Base-by-base conservation (phyloP, 2,329 filamentous ascomycete genomes). In the Claviceps lovelessii region DNA sequence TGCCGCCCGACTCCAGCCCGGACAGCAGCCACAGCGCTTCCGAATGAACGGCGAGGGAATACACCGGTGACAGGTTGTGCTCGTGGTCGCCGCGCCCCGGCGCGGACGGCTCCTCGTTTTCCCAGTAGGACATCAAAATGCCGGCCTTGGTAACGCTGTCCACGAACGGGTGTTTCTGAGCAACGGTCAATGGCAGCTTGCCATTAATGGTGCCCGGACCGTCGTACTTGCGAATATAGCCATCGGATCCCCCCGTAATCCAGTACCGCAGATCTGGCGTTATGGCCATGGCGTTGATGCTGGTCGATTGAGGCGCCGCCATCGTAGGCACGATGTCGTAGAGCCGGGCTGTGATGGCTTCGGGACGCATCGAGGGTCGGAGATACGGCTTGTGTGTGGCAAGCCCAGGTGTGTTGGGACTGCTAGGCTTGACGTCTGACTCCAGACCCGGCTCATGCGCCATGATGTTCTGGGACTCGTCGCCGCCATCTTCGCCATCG, bases 261-360 rank as follows among this genome's bases (percentile, higher is more conserved):
- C 95, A 91, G 79, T 90, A 97, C 54, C 90, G 81, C 76, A 96
- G 85, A 68, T 98, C 93, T 2, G 90, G 90, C 0, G 93, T 98
- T 37, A 93, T 85, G 29, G 90, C 84, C 56, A 98, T 80, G 10
- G 90, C 85, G 66, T 98, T 98, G 70, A 98, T 88, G 53, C 90
- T 96, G 3, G 93, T 98, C 58, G 89, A 87, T 68, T 96, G 90
- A 1, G 93, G 93, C 3, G 93, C 93, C 2, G 93, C 93, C 72
- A 97, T 97, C 28, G 93, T 97, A 1, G 93, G 93, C 1, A 95
- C 86, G 57, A 98, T 95, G 67, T 98, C 93, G 73, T 97, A 98
- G 2, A 86, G 80, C 45, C 77, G 74, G 15, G 93, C 91, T 1
- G 78, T 84, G 51, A 95, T 73, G n/a, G 83, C 86, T 64, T 95